phyloP scores from a whole-genome alignment of 495 filamentous ascomycete species.

The Xylaria palmicola region DNA sequence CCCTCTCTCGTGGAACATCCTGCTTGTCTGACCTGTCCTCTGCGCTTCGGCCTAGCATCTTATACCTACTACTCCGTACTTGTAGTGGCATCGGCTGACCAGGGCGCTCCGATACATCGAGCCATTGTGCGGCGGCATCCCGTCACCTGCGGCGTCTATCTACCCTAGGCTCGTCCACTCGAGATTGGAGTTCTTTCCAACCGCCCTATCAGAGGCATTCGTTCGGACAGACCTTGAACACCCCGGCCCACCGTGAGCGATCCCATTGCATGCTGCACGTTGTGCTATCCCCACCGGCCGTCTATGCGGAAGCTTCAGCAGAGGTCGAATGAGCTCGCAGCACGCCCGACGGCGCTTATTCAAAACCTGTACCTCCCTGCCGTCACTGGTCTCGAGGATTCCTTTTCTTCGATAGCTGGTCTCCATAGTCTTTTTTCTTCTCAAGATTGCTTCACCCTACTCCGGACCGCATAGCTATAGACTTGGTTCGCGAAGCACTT shows the following conservation, averaged over 20 bases:
- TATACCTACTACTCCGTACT: no score
- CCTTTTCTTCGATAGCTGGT: constrained; percentile 52
- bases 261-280: constrained; percentile 29
- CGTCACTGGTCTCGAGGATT: constrained; percentile 30
- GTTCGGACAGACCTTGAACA: constrained; percentile 19
- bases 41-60: no score
- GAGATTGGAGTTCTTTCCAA: constrained; percentile 29
- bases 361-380: constrained; percentile 52
- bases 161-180: constrained; percentile 24
- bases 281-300: constrained; percentile 28
- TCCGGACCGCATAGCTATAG: constrained; percentile 22
- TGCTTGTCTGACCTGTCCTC: not conserved
- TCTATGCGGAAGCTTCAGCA: constrained; percentile 41
- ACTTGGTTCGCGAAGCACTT: constrained; percentile 20
- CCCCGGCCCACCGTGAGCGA: constrained; percentile 29
- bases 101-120: constrained; percentile 22
- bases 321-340: constrained; percentile 35
- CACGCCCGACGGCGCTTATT: constrained; percentile 46
- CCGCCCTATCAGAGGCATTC: constrained; percentile 30
- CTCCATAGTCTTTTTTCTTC: constrained; percentile 46
- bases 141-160: constrained; percentile 33
- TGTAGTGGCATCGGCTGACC: constrained; percentile 26
- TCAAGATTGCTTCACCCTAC: constrained; percentile 30
- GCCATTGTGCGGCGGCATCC: not conserved
- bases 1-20: not conserved